These are phyloP conservation scores for Plasmodium malariae DNA, from an alignment of 169 alveolate species.

Conservation along the genomic window DNA sequence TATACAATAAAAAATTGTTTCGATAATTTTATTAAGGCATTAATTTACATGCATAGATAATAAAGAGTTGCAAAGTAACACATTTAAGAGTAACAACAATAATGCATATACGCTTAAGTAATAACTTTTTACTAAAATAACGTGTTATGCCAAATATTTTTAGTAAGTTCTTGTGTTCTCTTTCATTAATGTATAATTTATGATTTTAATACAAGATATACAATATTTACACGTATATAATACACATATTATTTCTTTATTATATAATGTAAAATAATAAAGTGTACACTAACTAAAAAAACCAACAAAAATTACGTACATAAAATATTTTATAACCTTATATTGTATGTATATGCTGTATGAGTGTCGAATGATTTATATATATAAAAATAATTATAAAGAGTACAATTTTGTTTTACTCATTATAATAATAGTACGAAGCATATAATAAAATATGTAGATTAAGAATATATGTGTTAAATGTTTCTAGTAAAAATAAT, in stretches of 20 bases:
- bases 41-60: background rate
- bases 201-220: background rate
- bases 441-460: background rate
- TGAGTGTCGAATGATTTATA: background rate
- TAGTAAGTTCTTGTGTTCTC: background rate
- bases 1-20: background rate
- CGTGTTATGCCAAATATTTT: background rate
- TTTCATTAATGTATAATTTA: background rate
- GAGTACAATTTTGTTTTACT: background rate
- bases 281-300: background rate
- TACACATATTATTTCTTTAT: background rate
- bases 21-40: background rate
- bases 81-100: background rate
- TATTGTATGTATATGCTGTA: background rate
- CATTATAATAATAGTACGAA: background rate
- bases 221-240: background rate
- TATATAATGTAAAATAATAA: constrained; percentile 1
- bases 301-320: background rate
- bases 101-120: background rate
- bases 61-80: constrained; percentile 4
- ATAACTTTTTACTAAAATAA: background rate
- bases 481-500: background rate
- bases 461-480: background rate
- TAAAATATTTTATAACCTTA: background rate
- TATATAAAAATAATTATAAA: constrained; percentile 8